Base-by-base conservation (phyloP, 306 rosid species). In the Prunus padus region DNA sequence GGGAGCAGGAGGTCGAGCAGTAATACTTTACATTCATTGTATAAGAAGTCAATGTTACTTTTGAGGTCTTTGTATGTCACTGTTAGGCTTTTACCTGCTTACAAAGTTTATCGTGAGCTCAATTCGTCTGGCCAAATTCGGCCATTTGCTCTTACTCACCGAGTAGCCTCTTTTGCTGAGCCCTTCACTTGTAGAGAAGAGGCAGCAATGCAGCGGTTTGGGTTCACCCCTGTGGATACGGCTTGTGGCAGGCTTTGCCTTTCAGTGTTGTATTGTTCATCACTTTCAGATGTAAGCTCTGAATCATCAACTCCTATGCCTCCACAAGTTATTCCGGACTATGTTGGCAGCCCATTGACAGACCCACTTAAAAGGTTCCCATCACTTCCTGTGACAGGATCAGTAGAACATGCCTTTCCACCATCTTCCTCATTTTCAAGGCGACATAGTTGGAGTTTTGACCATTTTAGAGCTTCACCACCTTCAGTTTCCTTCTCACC, bases 281-380 rank as follows among this genome's bases (percentile, higher is more conserved):
- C 81, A 31, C 77, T 85, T 54, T 79, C 84, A 6, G 87, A 85
- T 67, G 78, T 87, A 46, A 87, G 80, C 83, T 80, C 88, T 44
- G 91, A 94, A 62, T 77, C 90, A 40, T 86, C 92, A 57, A 81
- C 95, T 69, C 84, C 96, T 20, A 65, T 91, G 79, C 86, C 91
- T 42, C 89, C 97, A 1, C 96, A 74, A 84, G 85, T 94, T 76
- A 91, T 94, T 80, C 70, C 85, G 22, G 91, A 94, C 79, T 94
- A 94, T 85, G 89, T 90, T 51, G 95, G 96, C 74, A 92, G 97
- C 85, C 96, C 97, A 54, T 77, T 88, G 83, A 83, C 91, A 19
- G 90, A 90, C 59, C 97, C 92, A 0, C 81, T 85, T 40, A 88
- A 72, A 82, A 86, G 87, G 83, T 84, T 86, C 73, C 89, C 94